phyloP scores from a whole-genome alignment of 2,329 filamentous ascomycete species.

The Fusarium algeriense region DNA sequence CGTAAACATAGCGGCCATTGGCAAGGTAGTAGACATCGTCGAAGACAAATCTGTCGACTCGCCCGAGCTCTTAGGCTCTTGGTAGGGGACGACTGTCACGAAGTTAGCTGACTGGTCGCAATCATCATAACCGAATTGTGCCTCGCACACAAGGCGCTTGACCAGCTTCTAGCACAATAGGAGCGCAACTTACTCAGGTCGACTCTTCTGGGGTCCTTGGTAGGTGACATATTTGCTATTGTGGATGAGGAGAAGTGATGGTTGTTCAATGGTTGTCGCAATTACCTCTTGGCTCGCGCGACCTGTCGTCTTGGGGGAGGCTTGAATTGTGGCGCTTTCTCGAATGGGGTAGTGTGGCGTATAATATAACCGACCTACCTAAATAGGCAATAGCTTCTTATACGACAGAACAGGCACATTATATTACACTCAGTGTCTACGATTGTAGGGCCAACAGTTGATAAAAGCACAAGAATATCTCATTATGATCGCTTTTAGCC shows the following conservation, averaged over 20 bases:
- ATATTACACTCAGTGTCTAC: background rate
- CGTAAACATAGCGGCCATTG: slow-evolving; percentile 84
- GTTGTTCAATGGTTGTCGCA: slow-evolving; percentile 36
- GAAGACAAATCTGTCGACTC: slow-evolving; percentile 77
- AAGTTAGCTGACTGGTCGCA: slow-evolving; percentile 23
- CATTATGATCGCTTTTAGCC: background rate
- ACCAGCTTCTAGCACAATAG: background rate
- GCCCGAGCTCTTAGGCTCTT: slow-evolving; percentile 76
- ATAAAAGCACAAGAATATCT: background rate
- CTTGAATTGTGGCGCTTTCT: slow-evolving; percentile 26
- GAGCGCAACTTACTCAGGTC: slow-evolving; percentile 56
- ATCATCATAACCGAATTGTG: slow-evolving; percentile 8
- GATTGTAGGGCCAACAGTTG: background rate
- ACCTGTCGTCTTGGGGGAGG: slow-evolving; percentile 31
- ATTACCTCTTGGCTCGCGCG: slow-evolving; percentile 37
- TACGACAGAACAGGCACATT: background rate
- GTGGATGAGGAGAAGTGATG: slow-evolving; percentile 24
- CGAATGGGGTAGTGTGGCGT: slow-evolving; percentile 33
- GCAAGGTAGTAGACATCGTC: slow-evolving; percentile 80
- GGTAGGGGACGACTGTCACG: slow-evolving; percentile 85
- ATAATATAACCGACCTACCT: slow-evolving; percentile 23
- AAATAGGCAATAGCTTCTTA: slow-evolving; percentile 24
- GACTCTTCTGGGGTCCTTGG: slow-evolving; percentile 59
- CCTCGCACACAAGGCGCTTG: background rate
- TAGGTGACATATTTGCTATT: slow-evolving; percentile 54